Conservation (phyloP, 805 yeast genomes). For the Ogataea parapolymorpha region DNA sequence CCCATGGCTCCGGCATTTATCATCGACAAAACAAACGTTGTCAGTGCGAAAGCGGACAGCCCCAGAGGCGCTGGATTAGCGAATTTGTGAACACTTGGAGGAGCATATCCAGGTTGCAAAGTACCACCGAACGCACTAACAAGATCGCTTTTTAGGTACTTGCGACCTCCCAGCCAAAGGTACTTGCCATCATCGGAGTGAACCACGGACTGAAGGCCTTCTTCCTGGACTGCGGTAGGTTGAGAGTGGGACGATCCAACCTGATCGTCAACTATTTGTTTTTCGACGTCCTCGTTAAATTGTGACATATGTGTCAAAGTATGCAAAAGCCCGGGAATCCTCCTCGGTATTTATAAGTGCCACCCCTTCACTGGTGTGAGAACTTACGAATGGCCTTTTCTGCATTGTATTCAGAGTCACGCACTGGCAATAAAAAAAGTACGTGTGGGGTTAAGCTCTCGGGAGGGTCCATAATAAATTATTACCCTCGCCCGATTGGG, state of each 20-base stretch:
- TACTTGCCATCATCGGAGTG: constrained; percentile 60
- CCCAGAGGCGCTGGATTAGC: constrained; percentile 81
- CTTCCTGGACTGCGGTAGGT: constrained; percentile 23
- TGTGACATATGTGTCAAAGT: constrained; percentile 2
- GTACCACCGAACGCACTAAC: constrained; percentile 79
- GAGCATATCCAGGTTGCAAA: constrained; percentile 62
- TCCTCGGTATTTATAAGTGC: background rate
- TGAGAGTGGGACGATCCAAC: constrained; percentile 18
- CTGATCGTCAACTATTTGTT: constrained; percentile 19
- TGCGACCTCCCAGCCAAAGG: constrained; percentile 68
- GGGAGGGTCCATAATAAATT: background rate
- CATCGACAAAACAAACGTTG: constrained; percentile 63
- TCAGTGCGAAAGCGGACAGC: constrained; percentile 64
- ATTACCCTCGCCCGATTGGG: background rate
- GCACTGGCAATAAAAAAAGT: background rate
- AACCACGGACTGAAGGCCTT: constrained; percentile 30
- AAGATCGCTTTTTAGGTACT: constrained; percentile 59
- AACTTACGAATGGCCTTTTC: background rate
- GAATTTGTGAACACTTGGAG: constrained; percentile 55
- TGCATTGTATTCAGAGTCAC: background rate
- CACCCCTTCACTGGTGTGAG: background rate
- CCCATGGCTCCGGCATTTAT: constrained; percentile 68
- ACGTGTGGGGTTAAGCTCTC: constrained; percentile 1
- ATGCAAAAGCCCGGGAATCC: background rate
- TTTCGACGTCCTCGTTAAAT: constrained; percentile 19